Evolutionary conservation across 495 filamentous ascomycete species (phyloP).

Genomic region (Lasiosphaeria ovina): DNA sequence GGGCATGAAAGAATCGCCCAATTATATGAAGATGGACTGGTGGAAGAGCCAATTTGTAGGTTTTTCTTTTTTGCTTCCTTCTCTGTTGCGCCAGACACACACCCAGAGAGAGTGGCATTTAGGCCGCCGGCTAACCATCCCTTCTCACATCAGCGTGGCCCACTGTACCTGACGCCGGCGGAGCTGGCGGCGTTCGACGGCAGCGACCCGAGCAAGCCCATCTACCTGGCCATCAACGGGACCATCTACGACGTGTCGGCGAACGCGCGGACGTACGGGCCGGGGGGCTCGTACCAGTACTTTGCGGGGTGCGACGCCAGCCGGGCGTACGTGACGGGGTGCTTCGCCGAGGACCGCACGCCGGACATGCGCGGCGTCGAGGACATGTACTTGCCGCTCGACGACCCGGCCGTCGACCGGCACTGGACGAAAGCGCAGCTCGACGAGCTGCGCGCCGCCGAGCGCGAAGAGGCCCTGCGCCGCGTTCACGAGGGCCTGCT

Average conservation of each 20-base stretch:
- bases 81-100: conserved; percentile 1
- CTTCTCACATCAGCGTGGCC: conserved; percentile 31
- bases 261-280: conserved; percentile 76
- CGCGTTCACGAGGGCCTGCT: conserved; percentile 56
- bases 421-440: conserved; percentile 52
- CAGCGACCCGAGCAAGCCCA: conserved; percentile 66
- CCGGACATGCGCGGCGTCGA: conserved; percentile 82
- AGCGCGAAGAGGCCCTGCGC: conserved; percentile 50
- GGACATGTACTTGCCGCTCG: conserved; percentile 79
- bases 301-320: conserved; percentile 87
- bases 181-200: conserved; percentile 79
- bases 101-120: conserved; percentile 6
- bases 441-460: conserved; percentile 52
- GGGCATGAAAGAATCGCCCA: conserved; percentile 59
- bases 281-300: conserved; percentile 82
- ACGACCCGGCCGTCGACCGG: conserved; percentile 56
- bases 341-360: conserved; percentile 82
- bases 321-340: conserved; percentile 93
- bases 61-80: conserved; percentile 10
- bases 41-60: conserved; percentile 63
- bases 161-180: conserved; percentile 63
- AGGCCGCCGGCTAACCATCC: neutral
- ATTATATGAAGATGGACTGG: conserved; percentile 60
- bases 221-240: conserved; percentile 92
- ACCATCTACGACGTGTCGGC: conserved; percentile 89